Evolutionary conservation across 129 eudicot genomes (phyloP).

Genomic region (Flaveria robusta): DNA sequence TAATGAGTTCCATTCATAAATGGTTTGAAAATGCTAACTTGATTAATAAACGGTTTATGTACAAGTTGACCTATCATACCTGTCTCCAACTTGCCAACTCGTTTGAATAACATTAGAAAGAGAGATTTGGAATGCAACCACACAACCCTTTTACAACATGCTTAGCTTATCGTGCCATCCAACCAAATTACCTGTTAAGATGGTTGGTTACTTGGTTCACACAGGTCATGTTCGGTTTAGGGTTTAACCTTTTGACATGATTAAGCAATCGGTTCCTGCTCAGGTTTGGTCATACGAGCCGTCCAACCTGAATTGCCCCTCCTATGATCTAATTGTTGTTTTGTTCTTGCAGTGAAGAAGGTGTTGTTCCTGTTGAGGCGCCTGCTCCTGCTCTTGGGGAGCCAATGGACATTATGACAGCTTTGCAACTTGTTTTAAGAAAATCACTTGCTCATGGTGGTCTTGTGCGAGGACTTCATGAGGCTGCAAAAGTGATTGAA

Average conservation of each 20-base stretch:
- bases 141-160: not conserved
- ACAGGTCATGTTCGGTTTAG: not conserved
- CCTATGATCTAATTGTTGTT: not conserved
- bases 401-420: constrained; percentile 95
- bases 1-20: not conserved
- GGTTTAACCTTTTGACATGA: not conserved
- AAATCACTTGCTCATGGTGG: constrained; percentile 92
- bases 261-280: not conserved
- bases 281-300: not conserved
- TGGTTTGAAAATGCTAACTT: not conserved
- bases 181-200: not conserved
- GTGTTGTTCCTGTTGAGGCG: constrained; percentile 56
- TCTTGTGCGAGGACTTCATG: constrained; percentile 86
- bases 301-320: no score
- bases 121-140: not conserved
- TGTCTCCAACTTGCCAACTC: not conserved
- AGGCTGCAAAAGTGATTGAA: constrained; percentile 87
- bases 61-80: not conserved
- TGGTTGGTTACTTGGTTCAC: not conserved
- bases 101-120: no score
- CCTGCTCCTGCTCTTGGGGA: constrained; percentile 78
- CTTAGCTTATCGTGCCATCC: not conserved
- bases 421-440: constrained; percentile 79
- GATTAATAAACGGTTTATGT: not conserved
- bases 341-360: constrained; percentile 68